These are phyloP conservation scores for Cyberlindnera xylosilytica DNA, from an alignment of 805 yeast genomes.

Conservation along the genomic window DNA sequence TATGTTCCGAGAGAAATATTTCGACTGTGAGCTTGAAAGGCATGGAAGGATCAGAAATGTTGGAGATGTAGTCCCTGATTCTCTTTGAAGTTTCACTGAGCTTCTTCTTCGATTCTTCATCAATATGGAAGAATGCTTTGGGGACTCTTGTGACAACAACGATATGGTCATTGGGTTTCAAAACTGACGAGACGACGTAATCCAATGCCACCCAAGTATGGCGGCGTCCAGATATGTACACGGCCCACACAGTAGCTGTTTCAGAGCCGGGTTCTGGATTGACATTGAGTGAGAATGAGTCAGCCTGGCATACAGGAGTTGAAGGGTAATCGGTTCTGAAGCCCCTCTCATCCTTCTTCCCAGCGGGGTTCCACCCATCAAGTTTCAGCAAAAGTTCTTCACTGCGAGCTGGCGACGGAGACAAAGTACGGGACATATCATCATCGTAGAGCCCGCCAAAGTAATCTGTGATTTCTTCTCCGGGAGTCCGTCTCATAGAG, in stretches of 20 bases:
- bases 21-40: slow-evolving; percentile 57
- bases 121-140: neutral
- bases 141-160: slow-evolving; percentile 57
- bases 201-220: slow-evolving; percentile 86
- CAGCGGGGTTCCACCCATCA: neutral
- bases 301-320: slow-evolving; percentile 11
- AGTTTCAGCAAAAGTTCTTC: neutral
- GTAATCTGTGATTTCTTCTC: neutral
- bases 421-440: neutral
- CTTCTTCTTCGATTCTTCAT: neutral
- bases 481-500: neutral
- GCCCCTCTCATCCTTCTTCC: slow-evolving; percentile 11
- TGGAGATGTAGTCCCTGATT: slow-evolving; percentile 39
- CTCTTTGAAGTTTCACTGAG: slow-evolving; percentile 2
- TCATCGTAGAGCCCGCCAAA: neutral
- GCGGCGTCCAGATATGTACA: slow-evolving; percentile 64
- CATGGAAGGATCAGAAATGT: slow-evolving; percentile 8
- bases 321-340: slow-evolving; percentile 25
- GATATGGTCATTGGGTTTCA: slow-evolving; percentile 65
- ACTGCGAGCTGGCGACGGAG: neutral
- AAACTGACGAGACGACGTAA: slow-evolving; percentile 53
- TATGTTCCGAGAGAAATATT: slow-evolving; percentile 49
- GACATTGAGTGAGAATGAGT: slow-evolving; percentile 15
- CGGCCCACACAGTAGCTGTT: slow-evolving; percentile 29
- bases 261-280: neutral